These are phyloP conservation scores for Carex sylvatica DNA, from an alignment of 202 grass and related monocot genomes.

Conservation along the genomic window DNA sequence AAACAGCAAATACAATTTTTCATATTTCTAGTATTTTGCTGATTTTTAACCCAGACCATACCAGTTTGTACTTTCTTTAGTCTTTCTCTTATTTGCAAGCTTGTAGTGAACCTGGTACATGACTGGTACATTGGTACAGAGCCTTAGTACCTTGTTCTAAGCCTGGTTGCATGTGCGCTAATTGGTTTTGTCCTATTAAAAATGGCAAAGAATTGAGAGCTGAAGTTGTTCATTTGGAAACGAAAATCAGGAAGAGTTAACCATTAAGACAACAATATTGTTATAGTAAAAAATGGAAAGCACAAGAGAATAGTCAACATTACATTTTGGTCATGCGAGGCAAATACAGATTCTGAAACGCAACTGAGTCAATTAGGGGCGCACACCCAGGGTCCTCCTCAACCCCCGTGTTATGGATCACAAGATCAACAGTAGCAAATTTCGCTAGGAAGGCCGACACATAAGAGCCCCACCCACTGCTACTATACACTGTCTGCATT, in stretches of 20 bases:
- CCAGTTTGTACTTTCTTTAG: too few relatives aligned
- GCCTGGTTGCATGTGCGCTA: too few relatives aligned
- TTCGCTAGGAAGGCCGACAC: constrained; percentile 82
- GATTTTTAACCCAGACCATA: too few relatives aligned
- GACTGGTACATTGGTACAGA: too few relatives aligned
- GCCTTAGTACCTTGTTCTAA: neutral
- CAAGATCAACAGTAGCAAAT: constrained; percentile 41
- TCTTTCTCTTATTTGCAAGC: too few relatives aligned
- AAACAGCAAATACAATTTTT: too few relatives aligned
- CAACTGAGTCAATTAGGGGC: constrained; percentile 78
- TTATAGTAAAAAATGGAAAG: neutral
- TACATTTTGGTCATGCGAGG: neutral
- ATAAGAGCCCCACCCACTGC: constrained; percentile 91
- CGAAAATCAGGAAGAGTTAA: neutral
- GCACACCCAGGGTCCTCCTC: constrained; percentile 92
- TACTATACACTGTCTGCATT: constrained; percentile 93
- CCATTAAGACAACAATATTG: neutral
- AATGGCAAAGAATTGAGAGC: neutral
- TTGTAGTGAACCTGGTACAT: too few relatives aligned
- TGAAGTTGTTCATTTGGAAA: neutral
- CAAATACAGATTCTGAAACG: neutral
- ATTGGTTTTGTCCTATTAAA: neutral
- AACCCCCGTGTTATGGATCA: constrained; percentile 83
- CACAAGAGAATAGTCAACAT: neutral
- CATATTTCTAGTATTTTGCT: too few relatives aligned